Percentiles rank a stretch among this genome's conserved stretches.
These are phyloP conservation scores for Corniculantispora saksenae DNA, from an alignment of 2,329 filamentous ascomycete species.

Conservation along the genomic window DNA sequence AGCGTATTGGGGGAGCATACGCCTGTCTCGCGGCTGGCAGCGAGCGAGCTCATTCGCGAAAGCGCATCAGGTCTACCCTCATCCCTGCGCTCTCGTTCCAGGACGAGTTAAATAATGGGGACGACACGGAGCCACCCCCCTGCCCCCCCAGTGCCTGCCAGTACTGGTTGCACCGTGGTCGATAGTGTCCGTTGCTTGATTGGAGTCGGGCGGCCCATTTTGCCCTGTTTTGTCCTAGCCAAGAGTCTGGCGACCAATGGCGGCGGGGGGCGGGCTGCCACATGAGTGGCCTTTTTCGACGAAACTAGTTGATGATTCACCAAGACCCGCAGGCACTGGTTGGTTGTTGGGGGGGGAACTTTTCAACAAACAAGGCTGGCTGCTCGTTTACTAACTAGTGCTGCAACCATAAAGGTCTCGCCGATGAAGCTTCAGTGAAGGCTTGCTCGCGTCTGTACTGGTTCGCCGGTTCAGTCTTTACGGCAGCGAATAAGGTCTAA, in stretches of 20 bases:
- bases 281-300: neutral
- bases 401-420: no score
- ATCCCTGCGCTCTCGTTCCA: neutral
- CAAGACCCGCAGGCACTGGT: neutral
- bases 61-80: no score
- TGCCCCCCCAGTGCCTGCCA: neutral
- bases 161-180: neutral
- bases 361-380: no score
- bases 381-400: no score
- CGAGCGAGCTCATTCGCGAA: neutral
- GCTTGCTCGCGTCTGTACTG: no score
- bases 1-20: neutral
- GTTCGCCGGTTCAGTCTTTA: no score
- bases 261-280: neutral
- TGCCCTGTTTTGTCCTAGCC: neutral
- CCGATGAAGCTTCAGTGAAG: no score
- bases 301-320: conserved; percentile 4
- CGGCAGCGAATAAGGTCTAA: no score
- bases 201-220: neutral
- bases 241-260: neutral
- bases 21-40: neutral
- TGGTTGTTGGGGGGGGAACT: neutral
- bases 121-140: neutral
- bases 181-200: neutral
- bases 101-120: neutral